Base-by-base conservation (phyloP, 78 protist genomes). In the Thecamonas trahens region DNA sequence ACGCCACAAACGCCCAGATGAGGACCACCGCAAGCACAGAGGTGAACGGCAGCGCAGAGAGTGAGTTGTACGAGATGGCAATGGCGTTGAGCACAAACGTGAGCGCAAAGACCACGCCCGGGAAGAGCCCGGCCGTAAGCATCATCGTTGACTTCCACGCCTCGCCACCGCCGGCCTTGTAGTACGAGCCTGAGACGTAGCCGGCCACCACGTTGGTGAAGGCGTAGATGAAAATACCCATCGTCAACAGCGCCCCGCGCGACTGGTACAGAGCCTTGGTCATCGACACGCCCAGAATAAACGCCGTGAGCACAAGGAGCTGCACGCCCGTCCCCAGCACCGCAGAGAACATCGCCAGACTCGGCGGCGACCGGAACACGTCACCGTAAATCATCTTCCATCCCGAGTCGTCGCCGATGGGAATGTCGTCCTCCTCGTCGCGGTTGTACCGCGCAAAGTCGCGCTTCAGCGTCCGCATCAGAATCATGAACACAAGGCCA, bases 321-420 rank as follows among this genome's bases (percentile, higher is more conserved):
- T 90, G 93, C 28, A n/a, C 0, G 6, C 93, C 93, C 0, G 85
- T 77, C 31, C 93, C 93, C 5, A 85, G 50, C 15, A 80, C 49
- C 14, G 91, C 64, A 22, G 87, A 67, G 24, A 90, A 70, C 38
- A 83, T 0, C 31, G 17, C 1, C 39, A 52, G 75, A 57, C 61
- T 1, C 18, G 38, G 18, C 22, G 93, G 93, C 6, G 69, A 17
- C 22, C 95, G 82, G 79, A 90, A 88, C 52, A 90, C 93, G 35
- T 87, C 95, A 49, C 86, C 89, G 55, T 68, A 82, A 5, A 90
- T 76, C 50, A 71, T 85, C 53, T 84, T 86, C 91, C 91, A 86
- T 0, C 89, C 91, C 3, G 68, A 59, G 55, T 90, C 91, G 61
- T 89, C 95, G 11, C 59, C 67, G 75, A 28, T 70, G 67, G 7